Percentiles rank a stretch among this genome's conserved stretches.
Evolutionary conservation across 2,329 filamentous ascomycete species (phyloP).

Genomic region (Chaetomium olivaceum): DNA sequence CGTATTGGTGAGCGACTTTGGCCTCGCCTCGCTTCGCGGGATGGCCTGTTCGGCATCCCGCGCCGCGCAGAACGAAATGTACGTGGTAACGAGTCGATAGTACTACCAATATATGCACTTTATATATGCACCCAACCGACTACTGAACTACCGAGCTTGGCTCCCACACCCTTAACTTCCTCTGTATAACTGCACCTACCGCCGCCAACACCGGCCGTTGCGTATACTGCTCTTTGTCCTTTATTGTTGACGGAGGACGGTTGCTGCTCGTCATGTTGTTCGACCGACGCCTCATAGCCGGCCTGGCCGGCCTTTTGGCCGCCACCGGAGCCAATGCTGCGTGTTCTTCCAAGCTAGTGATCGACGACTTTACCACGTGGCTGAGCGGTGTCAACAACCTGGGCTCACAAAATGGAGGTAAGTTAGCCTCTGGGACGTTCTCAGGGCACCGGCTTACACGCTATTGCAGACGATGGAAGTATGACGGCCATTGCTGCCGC

Average conservation of each 20-base stretch:
- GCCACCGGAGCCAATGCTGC: constrained; percentile 27
- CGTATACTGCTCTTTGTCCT: neutral
- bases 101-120: constrained; percentile 5
- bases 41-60: neutral
- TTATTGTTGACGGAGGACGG: neutral
- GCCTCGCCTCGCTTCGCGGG: constrained; percentile 3
- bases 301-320: constrained; percentile 29
- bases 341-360: constrained; percentile 35
- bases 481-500: constrained; percentile 42
- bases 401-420: constrained; percentile 35
- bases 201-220: neutral
- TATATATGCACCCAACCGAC: constrained; percentile 16
- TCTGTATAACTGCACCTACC: constrained; percentile 17
- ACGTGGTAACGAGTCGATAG: neutral
- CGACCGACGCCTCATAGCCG: constrained; percentile 28
- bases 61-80: neutral
- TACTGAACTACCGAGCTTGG: constrained; percentile 7
- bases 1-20: neutral
- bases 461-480: constrained; percentile 47
- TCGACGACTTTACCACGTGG: constrained; percentile 37
- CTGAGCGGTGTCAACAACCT: constrained; percentile 35
- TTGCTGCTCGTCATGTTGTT: constrained; percentile 27
- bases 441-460: neutral
- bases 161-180: neutral
- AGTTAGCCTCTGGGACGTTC: neutral